Percentiles rank a stretch among this genome's conserved stretches.
These are phyloP conservation scores for Aspergillus neotritici DNA, from an alignment of 2,329 filamentous ascomycete species.

Conservation along the genomic window DNA sequence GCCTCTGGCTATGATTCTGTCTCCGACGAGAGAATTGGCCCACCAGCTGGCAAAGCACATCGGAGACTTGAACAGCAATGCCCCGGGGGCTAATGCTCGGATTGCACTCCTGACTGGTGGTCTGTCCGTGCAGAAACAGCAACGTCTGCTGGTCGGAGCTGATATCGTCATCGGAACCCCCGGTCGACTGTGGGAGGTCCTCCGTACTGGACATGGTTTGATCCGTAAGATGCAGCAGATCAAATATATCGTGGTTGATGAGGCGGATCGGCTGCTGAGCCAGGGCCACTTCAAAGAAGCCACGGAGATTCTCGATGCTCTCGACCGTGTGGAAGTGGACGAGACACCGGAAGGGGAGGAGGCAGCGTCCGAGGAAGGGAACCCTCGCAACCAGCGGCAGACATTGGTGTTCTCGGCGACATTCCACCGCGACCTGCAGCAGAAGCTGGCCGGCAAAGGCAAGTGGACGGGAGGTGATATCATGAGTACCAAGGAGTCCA, in stretches of 20 bases:
- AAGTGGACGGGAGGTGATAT: constrained; percentile 54
- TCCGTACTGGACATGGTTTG: constrained; percentile 67
- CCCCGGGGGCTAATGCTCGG: constrained; percentile 54
- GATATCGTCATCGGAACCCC: constrained; percentile 94
- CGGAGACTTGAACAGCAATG: constrained; percentile 62
- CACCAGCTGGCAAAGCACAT: constrained; percentile 86
- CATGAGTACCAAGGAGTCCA: constrained; percentile 69
- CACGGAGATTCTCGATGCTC: constrained; percentile 73
- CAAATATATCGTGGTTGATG: constrained; percentile 81
- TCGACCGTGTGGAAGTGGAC: constrained; percentile 60
- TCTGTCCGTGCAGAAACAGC: constrained; percentile 89
- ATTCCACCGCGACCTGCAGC: constrained; percentile 84
- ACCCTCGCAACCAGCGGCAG: constrained; percentile 51
- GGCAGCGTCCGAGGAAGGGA: constrained; percentile 41
- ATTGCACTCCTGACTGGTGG: constrained; percentile 90
- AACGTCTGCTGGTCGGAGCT: constrained; percentile 72
- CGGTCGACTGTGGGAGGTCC: constrained; percentile 88
- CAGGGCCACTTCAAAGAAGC: constrained; percentile 95
- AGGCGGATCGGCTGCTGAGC: constrained; percentile 85
- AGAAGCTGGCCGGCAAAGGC: constrained; percentile 77
- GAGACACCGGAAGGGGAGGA: constrained; percentile 26
- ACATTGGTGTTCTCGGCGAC: constrained; percentile 96
- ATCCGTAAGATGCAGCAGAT: constrained; percentile 67
- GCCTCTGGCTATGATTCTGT: constrained; percentile 74
- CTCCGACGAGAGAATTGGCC: constrained; percentile 86